These are phyloP conservation scores for Penicillium sp. DNA, from an alignment of 2,329 filamentous ascomycete species.

Conservation along the genomic window DNA sequence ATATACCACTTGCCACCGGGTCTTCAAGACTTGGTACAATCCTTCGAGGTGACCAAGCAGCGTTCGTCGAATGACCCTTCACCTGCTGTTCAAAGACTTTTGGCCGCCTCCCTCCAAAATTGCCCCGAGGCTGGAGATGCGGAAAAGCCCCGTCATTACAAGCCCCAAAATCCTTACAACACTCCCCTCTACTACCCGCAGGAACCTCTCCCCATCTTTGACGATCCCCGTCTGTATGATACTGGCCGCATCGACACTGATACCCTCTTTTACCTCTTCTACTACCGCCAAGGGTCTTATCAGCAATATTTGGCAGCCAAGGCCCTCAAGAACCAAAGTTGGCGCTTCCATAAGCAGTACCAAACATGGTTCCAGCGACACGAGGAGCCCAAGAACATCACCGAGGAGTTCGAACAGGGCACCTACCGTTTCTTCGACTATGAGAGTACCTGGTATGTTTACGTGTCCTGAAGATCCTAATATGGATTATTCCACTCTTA, in stretches of 20 bases:
- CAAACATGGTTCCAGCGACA: conserved; percentile 99
- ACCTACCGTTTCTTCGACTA: conserved; percentile 99
- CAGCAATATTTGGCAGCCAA: conserved; percentile 95
- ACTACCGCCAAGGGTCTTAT: conserved; percentile 95
- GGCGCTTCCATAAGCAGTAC: conserved; percentile 99
- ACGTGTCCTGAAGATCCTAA: not conserved
- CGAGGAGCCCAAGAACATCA: conserved; percentile 97
- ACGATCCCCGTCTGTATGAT: conserved; percentile 82
- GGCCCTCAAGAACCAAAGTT: conserved; percentile 96
- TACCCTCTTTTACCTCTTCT: conserved; percentile 97
- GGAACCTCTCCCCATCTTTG: conserved; percentile 86
- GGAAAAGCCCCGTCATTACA: conserved; percentile 80
- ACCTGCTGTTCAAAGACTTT: conserved; percentile 69
- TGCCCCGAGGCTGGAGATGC: conserved; percentile 76
- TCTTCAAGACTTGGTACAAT: conserved; percentile 85
- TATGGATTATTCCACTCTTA: not conserved
- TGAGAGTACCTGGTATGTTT: conserved; percentile 90
- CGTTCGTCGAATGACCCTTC: conserved; percentile 62
- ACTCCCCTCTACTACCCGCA: conserved; percentile 85
- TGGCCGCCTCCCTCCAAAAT: conserved; percentile 71
- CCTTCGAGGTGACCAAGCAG: conserved; percentile 81
- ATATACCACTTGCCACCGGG: conserved; percentile 91
- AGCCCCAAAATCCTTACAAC: conserved; percentile 76
- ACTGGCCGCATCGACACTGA: conserved; percentile 82
- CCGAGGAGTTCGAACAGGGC: conserved; percentile 97